These are phyloP conservation scores for Caryopteris hybrid DNA, from an alignment of 305 asterid species.

Conservation along the genomic window DNA sequence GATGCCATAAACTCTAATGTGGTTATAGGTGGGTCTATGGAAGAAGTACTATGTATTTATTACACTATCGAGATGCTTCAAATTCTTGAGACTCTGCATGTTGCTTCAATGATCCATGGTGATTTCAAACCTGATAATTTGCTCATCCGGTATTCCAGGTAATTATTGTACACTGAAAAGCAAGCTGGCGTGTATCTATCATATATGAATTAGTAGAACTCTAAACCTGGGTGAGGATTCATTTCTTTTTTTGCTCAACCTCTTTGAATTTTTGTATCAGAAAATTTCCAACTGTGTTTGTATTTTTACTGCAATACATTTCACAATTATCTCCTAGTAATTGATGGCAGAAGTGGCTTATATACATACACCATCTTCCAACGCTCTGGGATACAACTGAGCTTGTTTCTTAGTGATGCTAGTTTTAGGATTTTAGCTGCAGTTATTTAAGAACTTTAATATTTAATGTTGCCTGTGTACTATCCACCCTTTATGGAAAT, in stretches of 20 bases:
- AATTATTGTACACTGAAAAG: conserved; percentile 10
- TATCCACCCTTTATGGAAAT: too few relatives aligned
- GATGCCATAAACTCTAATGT: conserved; percentile 75
- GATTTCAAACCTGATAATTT: conserved; percentile 97
- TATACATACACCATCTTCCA: not conserved
- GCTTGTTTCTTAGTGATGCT: not conserved
- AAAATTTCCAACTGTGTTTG: not conserved
- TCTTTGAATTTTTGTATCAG: not conserved
- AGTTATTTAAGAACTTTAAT: not conserved
- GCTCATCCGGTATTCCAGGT: conserved; percentile 91
- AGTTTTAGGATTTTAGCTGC: not conserved
- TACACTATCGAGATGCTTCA: conserved; percentile 94
- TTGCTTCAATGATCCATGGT: conserved; percentile 74
- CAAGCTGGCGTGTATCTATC: not conserved
- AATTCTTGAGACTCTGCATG: conserved; percentile 72
- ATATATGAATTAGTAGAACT: not conserved
- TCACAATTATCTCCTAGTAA: not conserved
- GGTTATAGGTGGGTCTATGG: conserved; percentile 74
- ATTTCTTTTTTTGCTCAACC: not conserved
- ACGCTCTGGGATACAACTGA: too few relatives aligned
- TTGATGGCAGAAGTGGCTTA: not conserved
- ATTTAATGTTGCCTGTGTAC: too few relatives aligned
- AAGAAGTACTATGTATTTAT: conserved; percentile 75
- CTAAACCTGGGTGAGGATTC: not conserved
- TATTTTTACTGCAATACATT: not conserved